Conservation (phyloP, 805 yeast genomes). For the Candida peoriensis region DNA sequence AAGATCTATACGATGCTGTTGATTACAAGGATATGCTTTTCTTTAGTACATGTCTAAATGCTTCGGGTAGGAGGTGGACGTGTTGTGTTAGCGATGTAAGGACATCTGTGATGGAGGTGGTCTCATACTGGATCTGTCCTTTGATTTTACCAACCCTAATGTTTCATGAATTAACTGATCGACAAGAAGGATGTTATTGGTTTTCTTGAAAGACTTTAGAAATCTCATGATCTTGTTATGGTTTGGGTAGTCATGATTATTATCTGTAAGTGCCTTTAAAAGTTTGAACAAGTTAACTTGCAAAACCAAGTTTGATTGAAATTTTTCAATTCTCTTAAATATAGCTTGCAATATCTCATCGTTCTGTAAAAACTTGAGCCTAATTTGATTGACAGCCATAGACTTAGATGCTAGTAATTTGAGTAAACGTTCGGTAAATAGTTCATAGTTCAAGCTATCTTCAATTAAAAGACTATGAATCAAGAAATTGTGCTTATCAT, state of each 20-base stretch:
- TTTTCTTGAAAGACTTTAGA: conserved; percentile 5
- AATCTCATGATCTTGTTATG: conserved; percentile 8
- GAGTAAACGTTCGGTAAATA: conserved; percentile 36
- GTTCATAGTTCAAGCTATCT: conserved; percentile 38
- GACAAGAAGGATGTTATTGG: conserved; percentile 13
- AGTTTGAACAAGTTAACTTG: conserved; percentile 20
- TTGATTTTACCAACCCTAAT: conserved; percentile 11
- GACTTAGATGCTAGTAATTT: conserved; percentile 25
- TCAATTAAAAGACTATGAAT: conserved; percentile 36
- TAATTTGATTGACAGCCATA: conserved; percentile 15
- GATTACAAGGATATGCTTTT: too few relatives aligned
- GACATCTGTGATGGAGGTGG: conserved; percentile 29
- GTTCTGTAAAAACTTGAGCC: conserved; percentile 15
- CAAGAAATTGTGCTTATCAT: conserved; percentile 29
- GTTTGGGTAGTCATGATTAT: conserved; percentile 11
- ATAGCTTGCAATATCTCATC: conserved; percentile 9
- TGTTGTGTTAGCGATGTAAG: too few relatives aligned
- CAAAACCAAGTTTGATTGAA: conserved; percentile 12
- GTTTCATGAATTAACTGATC: conserved; percentile 22
- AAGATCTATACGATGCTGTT: too few relatives aligned
- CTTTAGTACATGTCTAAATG: too few relatives aligned
- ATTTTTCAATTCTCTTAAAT: conserved; percentile 8
- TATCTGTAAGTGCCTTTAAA: conserved; percentile 11
- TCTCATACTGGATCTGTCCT: conserved; percentile 28
- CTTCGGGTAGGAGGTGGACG: too few relatives aligned